Conservation (phyloP, 169 alveolate genomes). For the Cytauxzoon felis region DNA sequence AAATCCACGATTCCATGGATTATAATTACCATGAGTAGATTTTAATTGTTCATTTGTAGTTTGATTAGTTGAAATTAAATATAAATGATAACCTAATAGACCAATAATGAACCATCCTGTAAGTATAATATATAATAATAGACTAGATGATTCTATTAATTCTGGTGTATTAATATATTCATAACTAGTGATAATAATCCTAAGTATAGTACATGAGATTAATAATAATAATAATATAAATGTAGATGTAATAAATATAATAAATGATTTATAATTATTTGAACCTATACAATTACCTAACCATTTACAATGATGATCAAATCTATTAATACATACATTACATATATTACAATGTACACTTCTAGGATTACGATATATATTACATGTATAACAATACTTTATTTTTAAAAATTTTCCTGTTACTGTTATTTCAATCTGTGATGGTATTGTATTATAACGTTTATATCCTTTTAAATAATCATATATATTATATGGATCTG, state of each 20-base stretch:
- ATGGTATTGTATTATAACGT: constrained; percentile 1
- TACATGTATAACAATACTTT: constrained; percentile 83
- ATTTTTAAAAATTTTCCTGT: constrained; percentile 69
- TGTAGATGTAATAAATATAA: constrained; percentile 57
- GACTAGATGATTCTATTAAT: constrained; percentile 40
- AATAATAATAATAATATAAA: constrained; percentile 43
- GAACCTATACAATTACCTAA: constrained; percentile 87
- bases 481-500: neutral
- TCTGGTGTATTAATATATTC: constrained; percentile 19
- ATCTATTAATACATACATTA: constrained; percentile 86
- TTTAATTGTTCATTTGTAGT: constrained; percentile 80
- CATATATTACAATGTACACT: constrained; percentile 87
- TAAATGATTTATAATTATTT: constrained; percentile 78
- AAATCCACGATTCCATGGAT: constrained; percentile 73
- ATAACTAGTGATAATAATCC: constrained; percentile 33
- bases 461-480: constrained; percentile 9
- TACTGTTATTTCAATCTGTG: constrained; percentile 55
- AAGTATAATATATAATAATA: constrained; percentile 50
- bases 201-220: constrained; percentile 33
- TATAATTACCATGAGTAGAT: constrained; percentile 62
- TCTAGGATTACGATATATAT: constrained; percentile 82
- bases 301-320: constrained; percentile 92
- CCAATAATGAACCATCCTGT: constrained; percentile 79
- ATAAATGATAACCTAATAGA: constrained; percentile 70
- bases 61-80: constrained; percentile 70